Evolutionary conservation across 305 asterid genomes (phyloP).

Genomic region (Rubia balearica): DNA sequence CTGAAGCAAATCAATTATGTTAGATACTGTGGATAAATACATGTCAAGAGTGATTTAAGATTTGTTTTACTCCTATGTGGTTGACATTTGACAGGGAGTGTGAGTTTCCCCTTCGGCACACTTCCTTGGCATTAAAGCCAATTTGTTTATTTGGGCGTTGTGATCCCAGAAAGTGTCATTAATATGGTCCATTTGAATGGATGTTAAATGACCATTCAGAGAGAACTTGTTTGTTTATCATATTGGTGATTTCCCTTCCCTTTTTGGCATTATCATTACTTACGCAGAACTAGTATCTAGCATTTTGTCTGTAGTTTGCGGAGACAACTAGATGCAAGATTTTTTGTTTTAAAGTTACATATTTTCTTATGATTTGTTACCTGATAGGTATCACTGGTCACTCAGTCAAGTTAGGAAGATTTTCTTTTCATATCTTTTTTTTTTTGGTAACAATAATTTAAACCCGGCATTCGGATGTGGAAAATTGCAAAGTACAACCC

Average conservation of each 20-base stretch:
- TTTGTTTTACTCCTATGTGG: not conserved
- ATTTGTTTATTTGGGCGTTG: not conserved
- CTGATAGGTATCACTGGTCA: not conserved
- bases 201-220: not conserved
- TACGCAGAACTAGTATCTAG: not conserved
- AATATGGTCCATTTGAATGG: not conserved
- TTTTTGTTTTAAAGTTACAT: not conserved
- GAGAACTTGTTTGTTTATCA: not conserved
- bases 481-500: not conserved
- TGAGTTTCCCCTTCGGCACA: not conserved
- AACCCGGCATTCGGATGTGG: not conserved
- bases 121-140: not conserved
- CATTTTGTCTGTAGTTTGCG: not conserved
- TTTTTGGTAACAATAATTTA: not conserved
- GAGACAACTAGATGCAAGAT: not conserved
- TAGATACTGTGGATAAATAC: not conserved
- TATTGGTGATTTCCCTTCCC: not conserved
- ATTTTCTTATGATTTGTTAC: not conserved
- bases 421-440: not conserved
- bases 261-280: not conserved
- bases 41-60: not conserved
- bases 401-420: not conserved
- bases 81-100: conserved; percentile 2
- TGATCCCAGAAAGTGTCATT: not conserved
- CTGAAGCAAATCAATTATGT: not conserved